Evolutionary conservation across 768 basidiomycete genomes (phyloP), one percentile per base, ranked within the genome.

Genomic region (Symmetrospora coprosmae): DNA sequence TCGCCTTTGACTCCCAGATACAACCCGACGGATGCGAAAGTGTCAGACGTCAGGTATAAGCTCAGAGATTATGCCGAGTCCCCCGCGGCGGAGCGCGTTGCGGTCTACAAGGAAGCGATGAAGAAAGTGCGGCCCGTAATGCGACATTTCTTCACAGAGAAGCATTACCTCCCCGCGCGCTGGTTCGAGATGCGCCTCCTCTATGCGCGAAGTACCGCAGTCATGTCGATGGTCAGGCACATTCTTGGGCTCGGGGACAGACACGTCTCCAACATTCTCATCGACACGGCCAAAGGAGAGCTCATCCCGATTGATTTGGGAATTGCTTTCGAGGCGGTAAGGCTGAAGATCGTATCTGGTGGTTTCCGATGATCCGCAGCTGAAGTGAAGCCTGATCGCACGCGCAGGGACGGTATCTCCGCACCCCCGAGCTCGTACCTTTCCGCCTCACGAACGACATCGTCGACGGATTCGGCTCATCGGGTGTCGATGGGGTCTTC

Each of bases 271-370:
- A 99, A 99, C 72, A 92, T 99, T 67, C 76, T 99, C 43, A 75
- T 97, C 43, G 90, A 97, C 71, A 80, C 80, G 47, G 71, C 71
- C 27, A 82, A 80, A 8, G 92, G 92, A 16, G 88, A 97, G 69
- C 77, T 91, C 43, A 82, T 97, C 6, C 90, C 94, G 71, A 99
- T 99, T 52, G 92, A 99, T 72, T 76, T 97, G 0, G 92, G 92
- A 0, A 89, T 97, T 61, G 89, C 90, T 0, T 97, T 99, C 72
- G 94, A 94, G 62, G 87, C 88, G 75, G 88, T 87, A 63, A 66
- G 77, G 69, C 17, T 25, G 31, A 39, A 48, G 25, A 47, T 39
- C 2, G n/a, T 28, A 43, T 37, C 39, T 48, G 51, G 23, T 14
- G 31, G n/a, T 19, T 62, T 16, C 13, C 21, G 37, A 2, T 17